Base-by-base conservation (phyloP, 306 rosid genomes). In the Heteromeles arbutifolia region DNA sequence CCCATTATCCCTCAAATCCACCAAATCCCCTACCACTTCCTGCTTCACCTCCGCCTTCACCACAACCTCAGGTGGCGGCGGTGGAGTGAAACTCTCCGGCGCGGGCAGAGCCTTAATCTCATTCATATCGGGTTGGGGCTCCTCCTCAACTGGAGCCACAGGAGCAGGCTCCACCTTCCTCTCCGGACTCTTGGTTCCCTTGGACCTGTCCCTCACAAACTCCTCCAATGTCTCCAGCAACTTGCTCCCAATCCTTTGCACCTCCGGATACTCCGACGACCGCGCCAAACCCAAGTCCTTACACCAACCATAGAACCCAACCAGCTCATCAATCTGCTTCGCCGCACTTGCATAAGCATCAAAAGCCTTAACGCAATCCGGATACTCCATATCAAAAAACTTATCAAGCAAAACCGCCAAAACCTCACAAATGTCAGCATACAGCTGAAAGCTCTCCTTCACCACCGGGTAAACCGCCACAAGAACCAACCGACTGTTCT, bases 321-420 rank as follows among this genome's bases (percentile, higher is more conserved):
- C 67, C 0, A 95, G 89, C 88, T 92, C 97, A 70, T 92, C 99
- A 61, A 95, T 92, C 87, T 92, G 97, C 84, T 95, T 92, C 1
- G 99, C 97, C n/a, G 93, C 87, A 77, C 96, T 85, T 13, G 94
- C 91, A 78, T 95, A 92, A 56, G 97, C 96, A 74, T 95, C 99
- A 74, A 89, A 89, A 4, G 99, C 93, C 92, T 95, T 95, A 1
- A 89, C 96, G 18, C 97, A 88, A 72, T 95, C 99, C 2, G 93
- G 65, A n/a, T 90, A 88, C 81, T 95, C 99, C 97, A 92, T 89
- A 54, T 92, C 99, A 76, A 95, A 95, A 85, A 95, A 95, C 70
- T 88, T 95, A 37, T 95, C 99, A 11, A 95, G 96, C 80, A 95
- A 75, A 73, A 95, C 89, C 13, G 99, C 97, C 83, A 95, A 77